Evolutionary conservation across 2,329 filamentous ascomycete species (phyloP), one percentile per base, ranked within the genome.

Genomic region (Neobulgaria alba): DNA sequence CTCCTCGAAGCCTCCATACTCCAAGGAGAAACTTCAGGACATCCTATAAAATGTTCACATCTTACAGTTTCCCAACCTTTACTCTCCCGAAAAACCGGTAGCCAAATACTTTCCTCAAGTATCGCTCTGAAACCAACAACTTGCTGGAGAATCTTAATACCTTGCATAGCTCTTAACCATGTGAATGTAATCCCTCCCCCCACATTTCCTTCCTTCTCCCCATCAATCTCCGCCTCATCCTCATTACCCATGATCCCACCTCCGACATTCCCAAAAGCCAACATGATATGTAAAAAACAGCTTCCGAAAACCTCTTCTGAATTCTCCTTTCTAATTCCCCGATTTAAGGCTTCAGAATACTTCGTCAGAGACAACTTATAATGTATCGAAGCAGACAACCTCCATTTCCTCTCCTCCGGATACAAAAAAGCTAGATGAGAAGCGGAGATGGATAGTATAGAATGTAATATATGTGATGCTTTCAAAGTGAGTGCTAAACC

Each of bases 401-500:
- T 23, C n/a, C 35, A 43, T 17, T 36, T 40, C 5, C 31, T 35
- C 16, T 34, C 19, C 8, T 23, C 12, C 14, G 42, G 38, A 8
- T 30, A 15, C 21, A 45, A 14, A 31, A 26, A 38, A 5, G 18
- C 20, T 12, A 46, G 18, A 20, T 46, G 43, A 18, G 36, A 37
- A 15, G 43, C 43, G 23, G 43, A 36, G 19, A 43, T 32, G n/a
- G 41, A 36, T 12, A 46, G 36, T 26, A 46, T 46, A 4, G 41
- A 36, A 30, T 43, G 41, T 29, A 46, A 29, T 18, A 46, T 10
- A 10, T 45, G 41, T 9, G 38, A 33, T 5, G 42, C 38, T 14
- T 18, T 21, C 7, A 41, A 19, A 14, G 18, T 19, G 16, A 45
- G 17, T 4, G 9, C 9, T 19, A 45, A 15, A 10, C 42, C 42